These are phyloP conservation scores for Haplosporangium sp. DNA, from an alignment of 371 early-diverging fungal genomes.

Conservation along the genomic window DNA sequence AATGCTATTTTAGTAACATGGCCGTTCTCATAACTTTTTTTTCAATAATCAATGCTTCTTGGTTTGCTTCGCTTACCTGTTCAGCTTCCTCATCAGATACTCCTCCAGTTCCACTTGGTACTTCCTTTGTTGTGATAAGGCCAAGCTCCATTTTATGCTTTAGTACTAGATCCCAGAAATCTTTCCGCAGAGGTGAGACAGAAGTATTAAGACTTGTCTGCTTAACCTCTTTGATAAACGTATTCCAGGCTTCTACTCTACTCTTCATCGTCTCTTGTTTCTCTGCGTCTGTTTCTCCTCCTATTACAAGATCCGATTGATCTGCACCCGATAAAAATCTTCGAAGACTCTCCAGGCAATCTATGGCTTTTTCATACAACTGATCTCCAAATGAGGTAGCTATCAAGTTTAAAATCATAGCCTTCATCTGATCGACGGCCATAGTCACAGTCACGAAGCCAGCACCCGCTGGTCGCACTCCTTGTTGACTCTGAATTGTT, in stretches of 20 bases:
- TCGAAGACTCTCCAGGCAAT: constrained; percentile 67
- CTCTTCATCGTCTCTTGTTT: constrained; percentile 24
- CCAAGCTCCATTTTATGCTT: constrained; percentile 36
- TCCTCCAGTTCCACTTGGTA: constrained; percentile 25
- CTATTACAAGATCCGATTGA: constrained; percentile 7
- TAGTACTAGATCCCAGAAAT: constrained; percentile 44
- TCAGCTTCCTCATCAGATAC: constrained; percentile 40
- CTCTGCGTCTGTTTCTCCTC: constrained; percentile 11
- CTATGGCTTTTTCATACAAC: constrained; percentile 63
- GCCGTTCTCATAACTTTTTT: too few relatives aligned
- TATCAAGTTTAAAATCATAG: constrained; percentile 61
- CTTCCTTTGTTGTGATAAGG: constrained; percentile 23
- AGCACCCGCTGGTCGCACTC: constrained; percentile 45
- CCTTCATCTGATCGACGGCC: constrained; percentile 71
- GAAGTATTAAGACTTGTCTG: constrained; percentile 31
- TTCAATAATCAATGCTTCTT: too few relatives aligned
- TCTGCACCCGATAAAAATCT: constrained; percentile 23
- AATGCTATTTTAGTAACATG: too few relatives aligned
- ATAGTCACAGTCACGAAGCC: constrained; percentile 37
- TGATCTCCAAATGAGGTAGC: constrained; percentile 67
- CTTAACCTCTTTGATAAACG: constrained; percentile 37
- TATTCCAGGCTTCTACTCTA: constrained; percentile 39
- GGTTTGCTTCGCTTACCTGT: constrained; percentile 18
- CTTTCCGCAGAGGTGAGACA: constrained; percentile 28
- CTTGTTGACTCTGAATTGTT: constrained; percentile 46